Conservation (phyloP, 1,284 basidiomycete species). For the Sporisorium iseilematis-ciliati region DNA sequence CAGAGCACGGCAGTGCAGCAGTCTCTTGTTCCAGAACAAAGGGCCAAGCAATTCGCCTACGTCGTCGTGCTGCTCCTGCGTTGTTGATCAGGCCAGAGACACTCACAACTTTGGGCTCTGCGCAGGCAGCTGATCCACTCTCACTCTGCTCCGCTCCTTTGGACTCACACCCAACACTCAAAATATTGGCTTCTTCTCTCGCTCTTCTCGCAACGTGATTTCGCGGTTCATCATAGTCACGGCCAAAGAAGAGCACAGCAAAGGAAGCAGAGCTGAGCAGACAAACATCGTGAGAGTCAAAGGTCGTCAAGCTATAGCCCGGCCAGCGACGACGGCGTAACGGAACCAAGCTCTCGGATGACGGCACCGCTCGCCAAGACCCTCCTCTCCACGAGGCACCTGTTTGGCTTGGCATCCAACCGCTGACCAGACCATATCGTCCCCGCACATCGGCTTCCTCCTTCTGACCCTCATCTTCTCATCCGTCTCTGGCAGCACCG, state of each 20-base stretch:
- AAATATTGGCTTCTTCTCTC: no score
- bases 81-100: not conserved
- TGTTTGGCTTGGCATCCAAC: constrained; percentile 6
- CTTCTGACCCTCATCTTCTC: not conserved
- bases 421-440: not conserved
- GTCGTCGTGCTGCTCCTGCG: constrained; percentile 5
- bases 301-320: not conserved
- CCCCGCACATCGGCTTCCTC: not conserved
- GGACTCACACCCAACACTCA: no score
- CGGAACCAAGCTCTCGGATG: not conserved
- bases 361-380: constrained; percentile 7
- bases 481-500: constrained; percentile 8
- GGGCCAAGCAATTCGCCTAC: constrained; percentile 12
- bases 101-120: not conserved
- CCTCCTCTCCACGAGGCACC: constrained; percentile 14
- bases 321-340: constrained; percentile 2
- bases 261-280: not conserved
- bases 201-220: no score
- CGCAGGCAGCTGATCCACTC: not conserved
- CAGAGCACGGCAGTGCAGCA: not conserved
- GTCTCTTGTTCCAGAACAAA: not conserved
- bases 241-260: not conserved
- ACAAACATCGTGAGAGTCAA: not conserved
- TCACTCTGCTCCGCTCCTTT: no score
- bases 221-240: not conserved